Evolutionary conservation across 345 rosid genomes (phyloP), one percentile per base, ranked within the genome.

Genomic region (Hibiscus mutabilis): DNA sequence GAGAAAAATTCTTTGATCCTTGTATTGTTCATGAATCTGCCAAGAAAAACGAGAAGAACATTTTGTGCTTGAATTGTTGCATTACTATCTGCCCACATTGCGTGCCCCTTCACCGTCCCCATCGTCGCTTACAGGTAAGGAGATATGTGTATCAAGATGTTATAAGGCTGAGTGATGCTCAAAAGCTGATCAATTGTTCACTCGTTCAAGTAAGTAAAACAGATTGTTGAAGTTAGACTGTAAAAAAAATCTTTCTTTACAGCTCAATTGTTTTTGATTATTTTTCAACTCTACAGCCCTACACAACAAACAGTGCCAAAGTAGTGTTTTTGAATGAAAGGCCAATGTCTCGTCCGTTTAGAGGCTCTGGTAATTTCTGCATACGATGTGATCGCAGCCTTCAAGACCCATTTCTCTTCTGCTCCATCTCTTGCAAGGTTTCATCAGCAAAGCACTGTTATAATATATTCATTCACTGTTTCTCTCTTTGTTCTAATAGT

Each of bases 301-400:
- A 88, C 83, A 88, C 82, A 2, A 86, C 86, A 22, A 88, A 88
- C 77, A 83, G 82, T 66, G 88, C 88, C 9, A 88, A 88, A 73
- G 92, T 88, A 72, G 81, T 88, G n/a, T 88, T 88, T 63, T 63
- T 86, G 74, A 86, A 83, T 64, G 78, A 81, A 49, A 80, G 92
- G 75, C 84, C 90, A 24, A 82, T 83, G 70, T 71, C 85, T 46
- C 79, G 85, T 75, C 85, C 81, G 63, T 77, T 80, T 78, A 79
- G 79, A 77, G 84, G 79, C 77, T 78, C 81, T 42, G 83, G 82
- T 73, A 88, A 83, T 68, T 72, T 73, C 33, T 88, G 92, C 80
- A 59, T 68, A 60, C 75, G 80, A n/a, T 88, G 92, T 25, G 73
- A 77, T 27, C 79, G 89, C 49, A 72, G 73, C 47, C 85, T 88